Evolutionary conservation across 768 basidiomycete genomes (phyloP).

Genomic region (Boletus rex-veris): DNA sequence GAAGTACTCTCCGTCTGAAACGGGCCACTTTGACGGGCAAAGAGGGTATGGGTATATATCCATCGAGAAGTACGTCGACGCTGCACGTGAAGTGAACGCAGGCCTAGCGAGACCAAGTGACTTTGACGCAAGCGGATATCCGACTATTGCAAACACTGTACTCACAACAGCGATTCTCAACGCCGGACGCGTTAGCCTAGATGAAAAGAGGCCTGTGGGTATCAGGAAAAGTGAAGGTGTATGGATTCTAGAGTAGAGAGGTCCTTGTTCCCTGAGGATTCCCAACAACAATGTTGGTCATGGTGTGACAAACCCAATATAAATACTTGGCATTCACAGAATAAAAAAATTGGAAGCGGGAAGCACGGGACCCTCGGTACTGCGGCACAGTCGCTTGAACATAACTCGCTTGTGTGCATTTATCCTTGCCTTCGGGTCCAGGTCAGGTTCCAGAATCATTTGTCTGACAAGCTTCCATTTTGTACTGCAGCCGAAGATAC

Average conservation of each 20-base stretch:
- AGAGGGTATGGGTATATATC: slow-evolving; percentile 90
- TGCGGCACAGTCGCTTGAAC: too few species aligned
- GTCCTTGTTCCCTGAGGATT: background rate
- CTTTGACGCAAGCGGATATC: slow-evolving; percentile 77
- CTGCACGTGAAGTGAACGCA: slow-evolving; percentile 74
- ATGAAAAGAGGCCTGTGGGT: slow-evolving; percentile 81
- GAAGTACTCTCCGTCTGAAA: slow-evolving; percentile 92
- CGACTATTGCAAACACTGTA: slow-evolving; percentile 87
- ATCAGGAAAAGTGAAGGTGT: slow-evolving; percentile 63
- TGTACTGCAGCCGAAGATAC: too few species aligned
- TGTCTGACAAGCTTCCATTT: too few species aligned
- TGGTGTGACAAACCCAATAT: too few species aligned
- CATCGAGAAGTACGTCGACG: slow-evolving; percentile 90
- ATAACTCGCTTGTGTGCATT: too few species aligned
- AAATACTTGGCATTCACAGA: too few species aligned
- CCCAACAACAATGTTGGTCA: background rate
- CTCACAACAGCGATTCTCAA: slow-evolving; percentile 85
- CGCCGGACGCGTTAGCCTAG: slow-evolving; percentile 85
- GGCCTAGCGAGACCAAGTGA: slow-evolving; percentile 60
- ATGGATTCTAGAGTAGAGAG: slow-evolving; percentile 67
- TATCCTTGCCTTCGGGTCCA: too few species aligned
- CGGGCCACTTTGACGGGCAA: slow-evolving; percentile 92
- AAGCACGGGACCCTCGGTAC: too few species aligned
- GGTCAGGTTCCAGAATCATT: too few species aligned
- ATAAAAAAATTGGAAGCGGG: too few species aligned